Evolutionary conservation across 2,329 filamentous ascomycete genomes (phyloP), one percentile per base, ranked within the genome.

Genomic region (Drechslerella coelobrocha): DNA sequence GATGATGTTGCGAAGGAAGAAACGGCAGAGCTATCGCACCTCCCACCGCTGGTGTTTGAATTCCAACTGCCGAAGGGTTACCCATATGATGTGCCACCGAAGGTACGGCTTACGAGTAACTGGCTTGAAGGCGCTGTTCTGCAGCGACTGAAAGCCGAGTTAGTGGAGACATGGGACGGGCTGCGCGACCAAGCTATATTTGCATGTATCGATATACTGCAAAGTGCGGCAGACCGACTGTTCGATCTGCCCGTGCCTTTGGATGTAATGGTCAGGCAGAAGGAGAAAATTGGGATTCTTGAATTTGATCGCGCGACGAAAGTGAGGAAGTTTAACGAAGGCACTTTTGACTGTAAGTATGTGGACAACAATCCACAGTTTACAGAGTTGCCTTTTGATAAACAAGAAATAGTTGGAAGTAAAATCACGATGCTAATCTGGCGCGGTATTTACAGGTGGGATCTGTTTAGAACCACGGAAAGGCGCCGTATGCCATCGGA

Each of bases 221-320:
- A 86, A 76, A 84, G 84, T 75, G 82, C 80, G 9, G 83, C 85
- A 2, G 85, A 88, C 65, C 79, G 83, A 69, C 83, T 84, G 12
- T 89, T 89, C 76, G 86, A 83, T 5, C 81, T 86, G 24, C 61
- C 68, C 6, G 4, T 61, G 9, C 68, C 68, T 6, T 79, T 89
- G 29, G 79, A 83, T 72, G 51, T 74, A 1, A 53, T 50, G 14
- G 80, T 88, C 10, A 79, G 82, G 3, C 79, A 83, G 1, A 82
- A 83, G 66, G 82, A 86, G 76, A 89, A 91, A 78, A 85, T 90
- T 17, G 84, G 87, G 3, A 82, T 97, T 12, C 79, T 96, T 45
- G 89, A 92, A 73, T 91, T 90, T 75, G 89, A 96, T 76, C 87
- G 86, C 66, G 87, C 88, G 72, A 87, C 89, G 5, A 89, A 89